A percentile compares a stretch with the other conserved stretches of the same genome.
Conservation (phyloP, 179 eudicot genomes). For the Patellifolia procumbens region DNA sequence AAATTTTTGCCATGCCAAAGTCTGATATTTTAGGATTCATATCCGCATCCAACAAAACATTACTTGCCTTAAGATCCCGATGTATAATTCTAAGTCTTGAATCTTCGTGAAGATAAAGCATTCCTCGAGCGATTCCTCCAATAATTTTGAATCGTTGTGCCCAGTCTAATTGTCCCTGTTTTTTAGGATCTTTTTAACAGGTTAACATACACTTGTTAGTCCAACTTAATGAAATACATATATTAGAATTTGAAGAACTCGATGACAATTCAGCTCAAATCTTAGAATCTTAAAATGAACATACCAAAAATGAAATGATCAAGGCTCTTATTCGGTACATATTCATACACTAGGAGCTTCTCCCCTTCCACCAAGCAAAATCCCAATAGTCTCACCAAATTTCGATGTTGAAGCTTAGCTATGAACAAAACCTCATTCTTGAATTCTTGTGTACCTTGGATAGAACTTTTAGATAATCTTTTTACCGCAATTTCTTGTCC, state of each 20-base stretch:
- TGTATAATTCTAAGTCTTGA: conserved; percentile 38
- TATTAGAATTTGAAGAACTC: background rate
- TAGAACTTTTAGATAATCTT: conserved; percentile 30
- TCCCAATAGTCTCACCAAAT: conserved; percentile 36
- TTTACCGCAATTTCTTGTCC: conserved; percentile 39
- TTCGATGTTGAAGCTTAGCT: conserved; percentile 41
- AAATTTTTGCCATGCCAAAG: conserved; percentile 40
- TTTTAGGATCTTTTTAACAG: conserved; percentile 24
- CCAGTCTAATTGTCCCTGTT: conserved; percentile 33
- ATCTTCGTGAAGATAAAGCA: conserved; percentile 41
- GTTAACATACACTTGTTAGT: background rate
- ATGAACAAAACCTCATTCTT: conserved; percentile 40
- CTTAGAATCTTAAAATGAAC: background rate
- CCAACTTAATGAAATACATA: background rate
- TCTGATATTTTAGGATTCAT: conserved; percentile 39
- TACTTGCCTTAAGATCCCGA: conserved; percentile 38
- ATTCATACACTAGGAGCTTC: conserved; percentile 39
- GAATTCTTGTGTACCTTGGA: conserved; percentile 36
- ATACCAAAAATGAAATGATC: conserved; percentile 36
- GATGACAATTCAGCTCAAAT: background rate
- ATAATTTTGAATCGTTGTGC: conserved; percentile 28
- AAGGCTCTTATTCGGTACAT: conserved; percentile 39
- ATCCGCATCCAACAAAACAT: conserved; percentile 33
- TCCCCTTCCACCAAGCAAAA: conserved; percentile 33
- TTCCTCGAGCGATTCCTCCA: conserved; percentile 40